Base-by-base conservation (phyloP, 331 rosid species). In the Acacia concinna region DNA sequence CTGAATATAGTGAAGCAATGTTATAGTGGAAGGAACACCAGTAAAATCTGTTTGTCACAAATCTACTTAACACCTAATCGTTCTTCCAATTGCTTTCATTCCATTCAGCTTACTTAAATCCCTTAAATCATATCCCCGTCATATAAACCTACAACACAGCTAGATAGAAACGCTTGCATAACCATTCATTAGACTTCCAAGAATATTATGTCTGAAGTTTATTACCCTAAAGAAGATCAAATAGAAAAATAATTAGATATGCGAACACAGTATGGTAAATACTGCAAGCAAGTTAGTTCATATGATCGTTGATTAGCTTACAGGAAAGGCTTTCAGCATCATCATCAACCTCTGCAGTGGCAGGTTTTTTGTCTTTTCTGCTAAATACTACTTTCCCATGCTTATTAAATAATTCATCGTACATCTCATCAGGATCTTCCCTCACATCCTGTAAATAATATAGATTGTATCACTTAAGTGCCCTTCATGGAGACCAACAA, bases 241-340 rank as follows among this genome's bases (percentile, higher is more conserved):
- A 31, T 23, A 31, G 40, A 30, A 62, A 62, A 54, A 8, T 54
- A 54, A 21, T 54, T 4, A 34, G 13, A 44, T 72, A 74, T 35
- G 21, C 52, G 32, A 76, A 71, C 69, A 56, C n/a, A 20, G 57
- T 81, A 56, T 18, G 52, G 23, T 79, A 67, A 56, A 70, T 37
- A 28, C 56, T 41, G 25, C 25, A 49, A 73, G 59, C 6, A 62
- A 76, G 40, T 28, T 70, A 40, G 35, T 52, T 82, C 68, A 49
- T 60, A 57, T 71, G 1, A 64, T 37, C 52, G 21, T 11, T 75
- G 74, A 78, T 71, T 28, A 76, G 73, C 97, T 90, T 89, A 93
- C 99, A 96, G 67, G 98, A 91, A 65, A 96, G 88, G 91, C 97
- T 91, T 82, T 96, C 98, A 0, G 99, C 88, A 74, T 96, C 99